Evolutionary conservation across 75 land plant genomes (phyloP).

Genomic region (Pseudotsuga menziesii): DNA sequence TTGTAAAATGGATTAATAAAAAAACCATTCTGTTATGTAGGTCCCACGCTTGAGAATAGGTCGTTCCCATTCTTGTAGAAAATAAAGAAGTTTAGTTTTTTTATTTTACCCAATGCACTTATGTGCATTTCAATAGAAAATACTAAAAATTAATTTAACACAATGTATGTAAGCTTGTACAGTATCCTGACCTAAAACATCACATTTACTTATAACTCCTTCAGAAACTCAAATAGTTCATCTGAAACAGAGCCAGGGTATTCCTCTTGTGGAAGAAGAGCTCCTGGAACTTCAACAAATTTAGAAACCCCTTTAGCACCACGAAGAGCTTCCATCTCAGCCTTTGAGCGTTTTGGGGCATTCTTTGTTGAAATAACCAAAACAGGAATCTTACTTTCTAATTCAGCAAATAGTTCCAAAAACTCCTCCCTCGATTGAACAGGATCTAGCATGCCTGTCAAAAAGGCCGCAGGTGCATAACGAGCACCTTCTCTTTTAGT

Average conservation of each 20-base stretch:
- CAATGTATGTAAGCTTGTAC: too few species aligned
- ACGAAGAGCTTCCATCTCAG: slow-evolving; percentile 89
- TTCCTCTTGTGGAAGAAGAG: slow-evolving; percentile 94
- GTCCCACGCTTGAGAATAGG: too few species aligned
- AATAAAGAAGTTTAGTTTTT: too few species aligned
- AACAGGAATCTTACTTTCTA: slow-evolving; percentile 68
- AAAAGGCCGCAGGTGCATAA: slow-evolving; percentile 89
- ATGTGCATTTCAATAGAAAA: too few species aligned
- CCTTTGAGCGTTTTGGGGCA: slow-evolving; percentile 90
- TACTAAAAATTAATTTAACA: too few species aligned
- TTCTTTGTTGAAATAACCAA: slow-evolving; percentile 50
- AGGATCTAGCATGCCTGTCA: slow-evolving; percentile 92
- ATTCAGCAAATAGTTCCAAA: slow-evolving; percentile 53
- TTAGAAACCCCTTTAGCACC: slow-evolving; percentile 86
- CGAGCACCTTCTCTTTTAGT: slow-evolving; percentile 88
- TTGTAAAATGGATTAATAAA: too few species aligned
- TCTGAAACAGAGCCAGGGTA: slow-evolving; percentile 63
- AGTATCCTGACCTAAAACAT: too few species aligned
- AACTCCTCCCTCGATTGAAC: slow-evolving; percentile 80
- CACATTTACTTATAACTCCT: too few species aligned
- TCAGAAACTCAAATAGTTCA: slow-evolving; percentile 51
- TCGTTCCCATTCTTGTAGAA: too few species aligned
- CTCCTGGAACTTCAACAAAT: slow-evolving; percentile 78
- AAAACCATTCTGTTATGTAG: too few species aligned
- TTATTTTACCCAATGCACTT: too few species aligned